Percentiles rank a stretch among this genome's conserved stretches.
Evolutionary conservation across 257 asterid genomes (phyloP).

Genomic region (Solanum sejunctum): DNA sequence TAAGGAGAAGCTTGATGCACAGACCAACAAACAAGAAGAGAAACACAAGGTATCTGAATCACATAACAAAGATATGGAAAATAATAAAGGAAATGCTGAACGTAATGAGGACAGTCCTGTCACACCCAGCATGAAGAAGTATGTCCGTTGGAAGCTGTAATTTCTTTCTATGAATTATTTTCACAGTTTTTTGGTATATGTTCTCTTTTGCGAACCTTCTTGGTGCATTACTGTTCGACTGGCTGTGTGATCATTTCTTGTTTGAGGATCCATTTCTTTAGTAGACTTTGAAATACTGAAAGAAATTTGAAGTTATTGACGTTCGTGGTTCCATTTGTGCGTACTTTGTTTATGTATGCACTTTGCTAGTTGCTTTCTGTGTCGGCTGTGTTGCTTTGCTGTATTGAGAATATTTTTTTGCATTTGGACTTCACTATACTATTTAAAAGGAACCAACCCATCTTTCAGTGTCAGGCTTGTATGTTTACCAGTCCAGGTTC

Average conservation of each 20-base stretch:
- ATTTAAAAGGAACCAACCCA: background rate
- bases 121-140: conserved; percentile 21
- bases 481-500: background rate
- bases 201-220: background rate
- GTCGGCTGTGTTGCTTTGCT: background rate
- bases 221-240: background rate
- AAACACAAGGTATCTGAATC: conserved; percentile 21
- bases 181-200: background rate
- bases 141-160: background rate
- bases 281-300: background rate
- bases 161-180: conserved; percentile 4
- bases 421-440: background rate
- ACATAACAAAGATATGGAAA: conserved; percentile 14
- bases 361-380: background rate
- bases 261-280: background rate
- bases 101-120: conserved; percentile 8
- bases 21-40: conserved; percentile 18
- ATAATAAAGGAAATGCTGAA: conserved; percentile 18
- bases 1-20: conserved; percentile 20
- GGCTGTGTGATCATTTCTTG: background rate
- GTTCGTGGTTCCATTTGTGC: background rate
- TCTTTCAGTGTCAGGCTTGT: background rate
- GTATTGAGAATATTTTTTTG: background rate
- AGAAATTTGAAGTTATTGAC: background rate
- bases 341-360: background rate